Percentiles rank a stretch among this genome's conserved stretches.
phyloP scores from a whole-genome alignment of 2,329 filamentous ascomycete species.

The Fusarium nisikadoi region DNA sequence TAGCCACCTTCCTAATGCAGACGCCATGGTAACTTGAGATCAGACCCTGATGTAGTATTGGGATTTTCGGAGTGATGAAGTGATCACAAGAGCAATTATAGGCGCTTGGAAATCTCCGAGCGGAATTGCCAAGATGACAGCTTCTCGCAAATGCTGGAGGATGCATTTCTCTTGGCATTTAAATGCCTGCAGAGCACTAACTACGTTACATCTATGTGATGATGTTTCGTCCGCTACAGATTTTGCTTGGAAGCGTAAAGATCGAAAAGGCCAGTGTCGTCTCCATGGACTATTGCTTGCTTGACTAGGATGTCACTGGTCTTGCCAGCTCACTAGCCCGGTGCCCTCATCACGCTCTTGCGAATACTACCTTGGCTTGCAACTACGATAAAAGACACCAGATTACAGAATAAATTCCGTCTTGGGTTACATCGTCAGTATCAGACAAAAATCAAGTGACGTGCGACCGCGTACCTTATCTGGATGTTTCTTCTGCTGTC shows the following conservation, averaged over 20 bases:
- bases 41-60: constrained; percentile 7
- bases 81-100: constrained; percentile 3
- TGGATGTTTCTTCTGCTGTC: background rate
- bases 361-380: constrained; percentile 7
- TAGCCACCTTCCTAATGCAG: constrained; percentile 17
- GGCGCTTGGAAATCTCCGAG: background rate
- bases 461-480: background rate
- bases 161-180: background rate
- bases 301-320: background rate
- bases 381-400: background rate
- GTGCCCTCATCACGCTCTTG: constrained; percentile 13
- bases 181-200: background rate
- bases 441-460: constrained; percentile 6
- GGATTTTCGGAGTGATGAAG: background rate
- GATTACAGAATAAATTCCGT: background rate
- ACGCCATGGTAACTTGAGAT: background rate
- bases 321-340: background rate
- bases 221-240: background rate
- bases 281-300: background rate
- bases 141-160: background rate
- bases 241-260: background rate
- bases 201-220: background rate
- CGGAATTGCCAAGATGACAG: background rate
- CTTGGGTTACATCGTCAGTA: background rate
- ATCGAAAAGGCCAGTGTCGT: too few species aligned